Evolutionary conservation across 2,329 filamentous ascomycete species (phyloP), one percentile per base, ranked within the genome.

Genomic region (Xylariaceae sp.): DNA sequence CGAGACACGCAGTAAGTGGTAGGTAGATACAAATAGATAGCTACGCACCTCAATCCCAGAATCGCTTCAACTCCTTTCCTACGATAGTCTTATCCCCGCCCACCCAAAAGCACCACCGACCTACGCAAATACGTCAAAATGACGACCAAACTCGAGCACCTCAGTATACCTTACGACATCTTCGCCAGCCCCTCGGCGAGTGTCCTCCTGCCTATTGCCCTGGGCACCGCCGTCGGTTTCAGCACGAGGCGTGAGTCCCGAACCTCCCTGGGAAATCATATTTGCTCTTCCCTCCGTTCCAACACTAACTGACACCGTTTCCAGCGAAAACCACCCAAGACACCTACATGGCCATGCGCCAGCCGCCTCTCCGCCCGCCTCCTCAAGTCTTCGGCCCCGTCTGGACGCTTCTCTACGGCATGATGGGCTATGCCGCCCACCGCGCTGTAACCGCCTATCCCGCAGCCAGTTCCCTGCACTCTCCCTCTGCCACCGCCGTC

Each of bases 391-490:
- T 85, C 51, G 80, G 78, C 2, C 81, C 81, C 2, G 76, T 76
- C 18, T 85, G 81, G 81, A 84, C 79, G 3, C 43, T 74, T 26
- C 73, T 85, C n/a, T 85, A 85, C 56, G 79, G 76, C 1, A 63
- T 86, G 16, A 96, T 95, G 88, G 91, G 91, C 44, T 96, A 93
- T 64, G 85, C 88, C 17, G 83, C 89, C 28, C 83, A 95, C 66
- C 84, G 87, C 34, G 88, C 86, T 41, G 82, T 86, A 59, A 76
- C 65, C 16, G 70, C 68, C 9, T 83, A 83, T 35, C 75, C 82
- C 38, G 72, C 73, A 6, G 79, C 81, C n/a, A 59, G 73, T 19
- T 69, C 28, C 66, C 79, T 38, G 11, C 19, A 37, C 13, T 29
- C 42, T 13, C 40, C 36, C 32, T 18, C 30, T 7, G 8, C 30